phyloP scores from a whole-genome alignment of 2,329 filamentous ascomycete species.

The Coniochaeta sp. region DNA sequence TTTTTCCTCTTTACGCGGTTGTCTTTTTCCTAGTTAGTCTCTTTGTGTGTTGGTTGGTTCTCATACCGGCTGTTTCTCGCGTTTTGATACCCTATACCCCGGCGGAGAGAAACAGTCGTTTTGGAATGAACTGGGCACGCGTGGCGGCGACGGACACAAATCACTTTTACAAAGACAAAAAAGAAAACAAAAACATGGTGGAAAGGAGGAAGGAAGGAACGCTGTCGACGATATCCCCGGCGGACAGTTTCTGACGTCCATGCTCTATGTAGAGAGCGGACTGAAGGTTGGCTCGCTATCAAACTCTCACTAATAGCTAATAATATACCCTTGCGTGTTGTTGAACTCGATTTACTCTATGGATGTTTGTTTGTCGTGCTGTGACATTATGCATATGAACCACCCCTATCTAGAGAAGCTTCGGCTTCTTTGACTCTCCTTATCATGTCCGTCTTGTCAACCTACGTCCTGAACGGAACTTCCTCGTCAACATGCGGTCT shows the following conservation, averaged over 20 bases:
- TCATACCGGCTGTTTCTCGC: constrained; percentile 12
- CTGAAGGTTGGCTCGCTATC: not conserved
- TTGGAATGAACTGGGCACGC: constrained; percentile 11
- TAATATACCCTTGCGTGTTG: constrained; percentile 15
- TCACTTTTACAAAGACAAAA: constrained; percentile 7
- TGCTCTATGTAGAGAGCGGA: constrained; percentile 5
- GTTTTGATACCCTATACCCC: constrained; percentile 31
- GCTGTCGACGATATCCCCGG: constrained; percentile 12
- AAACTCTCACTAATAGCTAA: constrained; percentile 23
- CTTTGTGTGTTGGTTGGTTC: constrained; percentile 18
- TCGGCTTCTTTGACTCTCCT: too few relatives aligned
- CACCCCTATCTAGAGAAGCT: too few relatives aligned
- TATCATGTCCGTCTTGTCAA: too few relatives aligned
- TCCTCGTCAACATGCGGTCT: too few relatives aligned
- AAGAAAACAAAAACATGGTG: constrained; percentile 10
- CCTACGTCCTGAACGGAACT: too few relatives aligned
- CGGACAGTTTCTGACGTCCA: constrained; percentile 5
- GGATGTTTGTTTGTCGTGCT: not conserved
- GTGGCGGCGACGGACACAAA: constrained; percentile 2
- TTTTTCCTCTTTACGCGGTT: constrained; percentile 12
- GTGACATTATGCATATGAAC: too few relatives aligned
- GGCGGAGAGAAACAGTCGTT: constrained; percentile 17
- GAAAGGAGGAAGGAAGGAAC: not conserved
- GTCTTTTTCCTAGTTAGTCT: constrained; percentile 14
- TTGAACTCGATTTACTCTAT: not conserved